Conservation (phyloP, 306 rosid genomes). For the Quercus wislizeni region DNA sequence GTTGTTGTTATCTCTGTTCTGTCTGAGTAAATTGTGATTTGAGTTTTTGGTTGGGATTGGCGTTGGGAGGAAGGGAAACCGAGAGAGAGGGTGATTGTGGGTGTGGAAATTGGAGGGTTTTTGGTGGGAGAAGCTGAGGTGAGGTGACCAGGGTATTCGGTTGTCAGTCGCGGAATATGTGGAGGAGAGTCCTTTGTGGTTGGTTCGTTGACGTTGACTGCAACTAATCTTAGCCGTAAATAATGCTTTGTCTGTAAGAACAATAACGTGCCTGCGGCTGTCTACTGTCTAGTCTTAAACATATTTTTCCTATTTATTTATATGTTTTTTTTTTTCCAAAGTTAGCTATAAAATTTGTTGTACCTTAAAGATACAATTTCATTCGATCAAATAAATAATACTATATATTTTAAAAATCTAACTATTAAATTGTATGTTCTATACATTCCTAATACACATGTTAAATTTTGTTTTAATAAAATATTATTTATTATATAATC, state of each 20-base stretch:
- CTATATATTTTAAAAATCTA: accelerated
- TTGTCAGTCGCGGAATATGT: conserved; percentile 4
- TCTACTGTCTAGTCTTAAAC: neutral
- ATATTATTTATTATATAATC: too few relatives aligned
- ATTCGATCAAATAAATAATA: too few relatives aligned
- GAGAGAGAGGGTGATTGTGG: neutral
- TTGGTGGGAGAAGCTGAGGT: neutral
- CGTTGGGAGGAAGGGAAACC: neutral
- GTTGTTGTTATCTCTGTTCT: too few relatives aligned
- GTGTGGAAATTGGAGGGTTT: neutral
- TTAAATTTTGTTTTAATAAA: accelerated
- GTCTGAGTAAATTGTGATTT: neutral
- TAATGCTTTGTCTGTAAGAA: conserved; percentile 1
- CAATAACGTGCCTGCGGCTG: neutral
- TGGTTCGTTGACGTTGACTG: neutral
- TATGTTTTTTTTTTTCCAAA: too few relatives aligned
- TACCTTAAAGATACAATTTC: accelerated
- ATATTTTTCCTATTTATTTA: too few relatives aligned
- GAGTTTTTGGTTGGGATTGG: neutral
- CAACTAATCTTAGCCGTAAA: neutral
- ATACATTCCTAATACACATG: too few relatives aligned
- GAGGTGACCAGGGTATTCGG: conserved; percentile 24
- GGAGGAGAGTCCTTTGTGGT: conserved; percentile 17
- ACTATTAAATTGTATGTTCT: accelerated
- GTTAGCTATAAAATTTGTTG: accelerated